A percentile compares a stretch with the other conserved stretches of the same genome.
phyloP scores from a whole-genome alignment of 2,329 filamentous ascomycete species.

The Biscogniauxia marginata region DNA sequence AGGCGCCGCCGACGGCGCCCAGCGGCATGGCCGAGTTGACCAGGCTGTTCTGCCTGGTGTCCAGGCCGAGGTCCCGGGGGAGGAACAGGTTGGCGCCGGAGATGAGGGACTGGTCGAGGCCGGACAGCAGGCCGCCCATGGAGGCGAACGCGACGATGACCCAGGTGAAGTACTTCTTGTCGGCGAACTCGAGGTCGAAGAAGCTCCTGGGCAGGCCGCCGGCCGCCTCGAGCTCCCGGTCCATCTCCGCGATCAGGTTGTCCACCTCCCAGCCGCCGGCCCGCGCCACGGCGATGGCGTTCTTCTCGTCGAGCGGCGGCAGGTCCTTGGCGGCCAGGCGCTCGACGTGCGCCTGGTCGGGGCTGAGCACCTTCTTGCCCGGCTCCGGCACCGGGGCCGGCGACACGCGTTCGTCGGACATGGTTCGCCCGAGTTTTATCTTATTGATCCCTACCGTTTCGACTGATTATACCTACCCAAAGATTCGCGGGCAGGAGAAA shows the following conservation, averaged over 20 bases:
- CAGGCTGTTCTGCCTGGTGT: conserved; percentile 57
- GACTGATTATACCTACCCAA: no score
- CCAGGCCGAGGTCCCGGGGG: conserved; percentile 56
- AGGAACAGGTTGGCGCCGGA: conserved; percentile 68
- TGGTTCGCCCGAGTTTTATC: no score
- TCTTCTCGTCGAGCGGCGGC: conserved; percentile 25
- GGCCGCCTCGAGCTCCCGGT: conserved; percentile 36
- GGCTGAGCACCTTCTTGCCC: conserved; percentile 5
- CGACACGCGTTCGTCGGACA: conserved; percentile 11
- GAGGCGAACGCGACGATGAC: conserved; percentile 69
- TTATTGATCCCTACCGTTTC: no score
- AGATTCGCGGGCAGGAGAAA: neutral
- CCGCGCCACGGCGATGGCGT: conserved; percentile 38
- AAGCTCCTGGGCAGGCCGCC: conserved; percentile 35
- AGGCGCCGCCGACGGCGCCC: conserved; percentile 67
- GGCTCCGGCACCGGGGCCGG: neutral
- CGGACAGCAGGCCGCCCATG: conserved; percentile 71
- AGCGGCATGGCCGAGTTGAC: conserved; percentile 71
- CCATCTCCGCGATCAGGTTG: conserved; percentile 41
- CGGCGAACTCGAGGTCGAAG: conserved; percentile 57
- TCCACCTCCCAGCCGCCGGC: conserved; percentile 38
- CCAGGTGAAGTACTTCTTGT: conserved; percentile 66
- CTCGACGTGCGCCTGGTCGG: conserved; percentile 23
- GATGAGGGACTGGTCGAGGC: conserved; percentile 71
- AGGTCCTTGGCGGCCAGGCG: conserved; percentile 18